These are phyloP conservation scores for Ophioceras dolichostomum DNA, from an alignment of 2,329 filamentous ascomycete species.

Conservation along the genomic window DNA sequence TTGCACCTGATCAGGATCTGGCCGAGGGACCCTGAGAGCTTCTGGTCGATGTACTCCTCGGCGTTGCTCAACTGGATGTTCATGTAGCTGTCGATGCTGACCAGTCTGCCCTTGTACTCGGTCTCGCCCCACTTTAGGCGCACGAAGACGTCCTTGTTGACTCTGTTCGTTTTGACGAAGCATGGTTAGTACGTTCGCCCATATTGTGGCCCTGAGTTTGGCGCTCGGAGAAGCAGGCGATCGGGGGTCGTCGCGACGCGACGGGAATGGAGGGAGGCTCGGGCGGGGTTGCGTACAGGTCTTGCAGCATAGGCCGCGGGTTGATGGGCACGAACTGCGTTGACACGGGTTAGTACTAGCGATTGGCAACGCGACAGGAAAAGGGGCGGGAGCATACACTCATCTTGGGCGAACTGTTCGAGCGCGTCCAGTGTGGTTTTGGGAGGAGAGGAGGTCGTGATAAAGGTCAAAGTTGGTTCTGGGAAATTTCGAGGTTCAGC, in stretches of 20 bases:
- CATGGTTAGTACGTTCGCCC: too few relatives aligned
- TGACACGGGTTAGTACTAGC: neutral
- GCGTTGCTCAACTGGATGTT: constrained; percentile 88
- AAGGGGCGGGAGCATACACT: too few relatives aligned
- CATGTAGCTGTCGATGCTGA: constrained; percentile 94
- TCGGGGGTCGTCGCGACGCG: too few relatives aligned
- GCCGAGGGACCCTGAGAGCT: constrained; percentile 73
- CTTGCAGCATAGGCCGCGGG: constrained; percentile 91
- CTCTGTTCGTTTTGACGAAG: constrained; percentile 41
- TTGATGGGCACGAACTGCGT: constrained; percentile 73
- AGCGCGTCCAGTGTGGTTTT: too few relatives aligned
- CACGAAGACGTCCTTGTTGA: constrained; percentile 83
- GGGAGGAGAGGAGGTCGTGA: too few relatives aligned
- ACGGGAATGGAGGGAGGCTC: constrained; percentile 2
- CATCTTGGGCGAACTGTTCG: too few relatives aligned
- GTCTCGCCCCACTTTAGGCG: constrained; percentile 97
- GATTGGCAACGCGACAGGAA: too few relatives aligned
- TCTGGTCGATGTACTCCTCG: constrained; percentile 83
- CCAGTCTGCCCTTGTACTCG: constrained; percentile 88
- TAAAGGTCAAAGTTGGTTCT: too few relatives aligned
- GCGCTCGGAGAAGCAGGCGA: too few relatives aligned
- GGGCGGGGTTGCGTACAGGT: constrained; percentile 50
- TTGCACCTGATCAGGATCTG: constrained; percentile 76
- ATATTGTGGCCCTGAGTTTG: neutral
- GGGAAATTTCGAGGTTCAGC: too few relatives aligned